Percentiles rank a stretch among this genome's conserved stretches.
Conservation (phyloP, 2,329 filamentous ascomycete genomes). For the Trichoderma semiorbis region DNA sequence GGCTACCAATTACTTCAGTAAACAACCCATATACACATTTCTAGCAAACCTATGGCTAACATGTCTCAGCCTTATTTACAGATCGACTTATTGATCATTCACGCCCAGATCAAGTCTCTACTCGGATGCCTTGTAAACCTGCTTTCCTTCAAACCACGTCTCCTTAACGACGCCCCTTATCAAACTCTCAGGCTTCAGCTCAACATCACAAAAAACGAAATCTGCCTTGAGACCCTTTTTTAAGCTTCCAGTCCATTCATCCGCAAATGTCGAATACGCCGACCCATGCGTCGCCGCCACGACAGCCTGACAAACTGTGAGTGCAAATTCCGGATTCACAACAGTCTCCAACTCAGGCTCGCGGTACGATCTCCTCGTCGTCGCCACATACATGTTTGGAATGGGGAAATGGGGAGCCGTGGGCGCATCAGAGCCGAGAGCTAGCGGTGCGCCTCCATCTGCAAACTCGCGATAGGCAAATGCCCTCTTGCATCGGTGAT, state of each 20-base stretch:
- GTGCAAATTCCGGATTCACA: conserved; percentile 51
- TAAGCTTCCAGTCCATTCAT: conserved; percentile 51
- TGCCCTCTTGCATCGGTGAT: conserved; percentile 51
- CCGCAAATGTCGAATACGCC: conserved; percentile 57
- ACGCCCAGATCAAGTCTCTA: background rate
- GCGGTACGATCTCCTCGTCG: conserved; percentile 53
- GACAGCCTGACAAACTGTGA: conserved; percentile 52
- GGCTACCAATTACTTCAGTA: background rate
- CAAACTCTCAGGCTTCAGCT: conserved; percentile 45
- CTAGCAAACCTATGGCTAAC: background rate
- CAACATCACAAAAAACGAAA: conserved; percentile 51
- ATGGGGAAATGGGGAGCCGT: conserved; percentile 55
- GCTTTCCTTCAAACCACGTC: conserved; percentile 52
- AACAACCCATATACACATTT: background rate
- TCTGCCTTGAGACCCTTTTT: conserved; percentile 53
- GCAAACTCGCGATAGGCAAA: conserved; percentile 63
- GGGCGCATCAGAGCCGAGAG: conserved; percentile 57
- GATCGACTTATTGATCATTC: background rate
- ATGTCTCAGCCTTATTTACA: background rate
- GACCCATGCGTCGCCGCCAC: conserved; percentile 52
- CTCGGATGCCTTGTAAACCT: conserved; percentile 32
- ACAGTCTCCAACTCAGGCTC: conserved; percentile 41
- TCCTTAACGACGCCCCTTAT: conserved; percentile 44
- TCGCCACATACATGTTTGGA: conserved; percentile 56
- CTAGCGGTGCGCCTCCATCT: conserved; percentile 50